These are phyloP conservation scores for Podospora anserina DNA, from an alignment of 495 filamentous ascomycete genomes.

Conservation along the genomic window DNA sequence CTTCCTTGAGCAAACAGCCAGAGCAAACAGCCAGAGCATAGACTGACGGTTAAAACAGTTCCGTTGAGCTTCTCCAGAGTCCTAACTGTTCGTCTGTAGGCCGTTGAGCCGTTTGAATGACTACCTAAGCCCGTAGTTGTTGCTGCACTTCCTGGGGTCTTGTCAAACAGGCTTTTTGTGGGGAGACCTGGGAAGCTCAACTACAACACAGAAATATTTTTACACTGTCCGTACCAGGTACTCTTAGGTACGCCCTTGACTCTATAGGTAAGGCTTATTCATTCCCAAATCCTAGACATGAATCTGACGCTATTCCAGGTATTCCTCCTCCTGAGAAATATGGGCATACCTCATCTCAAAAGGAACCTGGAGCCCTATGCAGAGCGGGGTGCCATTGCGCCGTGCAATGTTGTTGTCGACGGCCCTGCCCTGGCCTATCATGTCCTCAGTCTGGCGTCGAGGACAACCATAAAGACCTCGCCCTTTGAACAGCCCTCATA, in stretches of 20 bases:
- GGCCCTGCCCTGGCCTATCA: slow-evolving; percentile 74
- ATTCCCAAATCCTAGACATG: too few relatives aligned
- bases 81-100: too few relatives aligned
- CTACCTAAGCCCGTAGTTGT: too few relatives aligned
- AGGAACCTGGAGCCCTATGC: slow-evolving; percentile 58
- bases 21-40: too few relatives aligned
- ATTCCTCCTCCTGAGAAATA: slow-evolving; percentile 26
- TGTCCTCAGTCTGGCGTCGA: slow-evolving; percentile 56
- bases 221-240: too few relatives aligned
- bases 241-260: neutral
- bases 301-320: too few relatives aligned
- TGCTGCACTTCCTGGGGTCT: too few relatives aligned
- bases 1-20: too few relatives aligned
- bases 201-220: neutral
- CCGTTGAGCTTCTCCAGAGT: too few relatives aligned
- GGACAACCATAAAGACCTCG: slow-evolving; percentile 33
- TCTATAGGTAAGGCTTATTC: neutral
- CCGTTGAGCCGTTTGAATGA: too few relatives aligned
- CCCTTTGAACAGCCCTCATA: slow-evolving; percentile 60
- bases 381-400: slow-evolving; percentile 42
- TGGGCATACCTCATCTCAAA: slow-evolving; percentile 71
- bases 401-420: slow-evolving; percentile 60
- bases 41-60: too few relatives aligned
- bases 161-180: neutral
- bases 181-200: neutral